Conservation (phyloP, 805 yeast genomes). For the Kodamaea laetipori region DNA sequence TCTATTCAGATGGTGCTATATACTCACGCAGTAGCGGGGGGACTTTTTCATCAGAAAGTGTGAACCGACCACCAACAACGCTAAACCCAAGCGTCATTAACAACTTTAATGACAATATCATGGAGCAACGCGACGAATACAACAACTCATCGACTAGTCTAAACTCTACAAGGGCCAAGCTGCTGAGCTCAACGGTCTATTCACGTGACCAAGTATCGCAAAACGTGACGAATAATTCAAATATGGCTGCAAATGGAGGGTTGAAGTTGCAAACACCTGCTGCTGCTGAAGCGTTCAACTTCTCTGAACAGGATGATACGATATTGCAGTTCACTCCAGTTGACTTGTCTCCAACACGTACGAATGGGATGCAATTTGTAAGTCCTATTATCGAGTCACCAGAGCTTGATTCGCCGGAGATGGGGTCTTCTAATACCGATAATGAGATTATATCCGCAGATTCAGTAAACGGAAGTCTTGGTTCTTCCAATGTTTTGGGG, state of each 20-base stretch:
- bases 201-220: background rate
- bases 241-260: background rate
- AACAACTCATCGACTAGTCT: background rate
- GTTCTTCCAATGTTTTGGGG: slow-evolving; percentile 27
- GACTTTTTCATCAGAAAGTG: slow-evolving; percentile 6
- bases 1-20: slow-evolving; percentile 26
- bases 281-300: slow-evolving; percentile 7
- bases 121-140: background rate
- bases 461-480: slow-evolving; percentile 18
- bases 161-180: background rate
- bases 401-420: slow-evolving; percentile 12
- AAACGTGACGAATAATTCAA: background rate
- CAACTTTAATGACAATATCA: background rate
- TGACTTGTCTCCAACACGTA: slow-evolving; percentile 16
- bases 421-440: slow-evolving; percentile 7
- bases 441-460: slow-evolving; percentile 19
- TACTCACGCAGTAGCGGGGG: slow-evolving; percentile 11
- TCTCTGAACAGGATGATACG: slow-evolving; percentile 26
- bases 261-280: background rate
- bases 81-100: background rate
- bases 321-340: slow-evolving; percentile 18
- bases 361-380: slow-evolving; percentile 14
- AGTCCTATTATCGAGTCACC: slow-evolving; percentile 22
- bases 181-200: background rate
- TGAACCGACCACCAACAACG: slow-evolving; percentile 1